Base-by-base conservation (phyloP, 805 yeast genomes). In the Kuraishia borneana region DNA sequence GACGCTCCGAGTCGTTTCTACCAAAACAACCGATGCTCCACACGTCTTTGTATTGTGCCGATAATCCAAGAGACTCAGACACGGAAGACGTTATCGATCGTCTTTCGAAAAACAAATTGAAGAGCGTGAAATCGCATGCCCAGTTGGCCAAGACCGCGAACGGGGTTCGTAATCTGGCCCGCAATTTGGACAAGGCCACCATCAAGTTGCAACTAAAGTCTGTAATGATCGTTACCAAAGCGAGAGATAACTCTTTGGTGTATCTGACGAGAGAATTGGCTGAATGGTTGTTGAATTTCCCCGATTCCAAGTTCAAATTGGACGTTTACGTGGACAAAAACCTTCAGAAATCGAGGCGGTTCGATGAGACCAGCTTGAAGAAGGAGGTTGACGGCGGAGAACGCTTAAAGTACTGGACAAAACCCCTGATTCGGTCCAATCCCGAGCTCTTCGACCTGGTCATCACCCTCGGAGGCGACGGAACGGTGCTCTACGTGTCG, bases 391-490 rank as follows among this genome's bases (percentile, higher is more conserved):
- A 60, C 34, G 65, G 73, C 19, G 43, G 53, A 31, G 52, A 63
- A 30, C 54, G 65, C 30, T 55, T 83, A 30, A 69, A 66, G 46
- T 82, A 68, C 54, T 88, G 96, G 96, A 68, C 70, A 34, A 69
- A 74, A 33, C 65, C 65, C 14, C 61, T 78, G 36, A 69, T 83
- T 9, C 47, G 53, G 45, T 56, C 37, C 33, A 50, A 32, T 54
- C 65, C 73, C 3, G 65, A 68, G 23, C 47, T 62, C 31, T 72
- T 76, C 42, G 97, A 89, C 53, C 61, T 88, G 39, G 78, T 85
- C 2, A 73, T 89, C 30, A 84, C 97, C 0, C 63, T 92, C 6
- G 98, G 98, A 18, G 98, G 98, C 13, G 98, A 92, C 51, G 97
- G 98, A 6, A 92, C 98, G 0, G 95, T 89, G 32, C 61, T 89